These are phyloP conservation scores for Zymoseptoria brevis DNA, from an alignment of 2,329 filamentous ascomycete species.

Conservation along the genomic window DNA sequence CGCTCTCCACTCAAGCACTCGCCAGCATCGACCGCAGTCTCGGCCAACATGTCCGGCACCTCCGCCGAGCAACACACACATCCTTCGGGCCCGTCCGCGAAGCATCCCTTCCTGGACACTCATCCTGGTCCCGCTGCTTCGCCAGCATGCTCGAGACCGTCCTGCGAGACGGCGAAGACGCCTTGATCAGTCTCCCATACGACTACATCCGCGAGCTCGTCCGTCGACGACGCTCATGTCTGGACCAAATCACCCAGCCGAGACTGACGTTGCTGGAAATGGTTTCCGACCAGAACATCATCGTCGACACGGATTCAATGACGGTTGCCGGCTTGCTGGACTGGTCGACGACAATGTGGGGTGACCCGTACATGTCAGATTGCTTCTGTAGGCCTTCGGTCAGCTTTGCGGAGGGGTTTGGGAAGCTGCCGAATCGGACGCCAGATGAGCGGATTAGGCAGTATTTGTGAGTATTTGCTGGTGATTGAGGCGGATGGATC, in stretches of 20 bases:
- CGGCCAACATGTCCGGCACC: constrained; percentile 34
- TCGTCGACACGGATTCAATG: constrained; percentile 38
- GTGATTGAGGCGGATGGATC: background rate
- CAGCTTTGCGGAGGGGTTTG: constrained; percentile 38
- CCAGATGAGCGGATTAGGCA: constrained; percentile 30
- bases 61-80: constrained; percentile 40
- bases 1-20: constrained; percentile 31
- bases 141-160: constrained; percentile 44
- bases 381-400: constrained; percentile 37
- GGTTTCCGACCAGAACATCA: constrained; percentile 42
- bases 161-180: constrained; percentile 51
- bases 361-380: constrained; percentile 48
- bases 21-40: constrained; percentile 34
- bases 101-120: constrained; percentile 33
- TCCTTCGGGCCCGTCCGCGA: constrained; percentile 39
- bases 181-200: constrained; percentile 50
- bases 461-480: constrained; percentile 33
- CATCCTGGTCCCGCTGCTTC: constrained; percentile 49
- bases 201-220: constrained; percentile 45
- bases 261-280: constrained; percentile 45
- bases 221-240: constrained; percentile 34
- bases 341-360: constrained; percentile 49
- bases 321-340: constrained; percentile 46
- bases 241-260: constrained; percentile 46
- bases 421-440: constrained; percentile 29